Evolutionary conservation across 73 alveolate species (phyloP).

Genomic region (Tetrahymena thermophila): DNA sequence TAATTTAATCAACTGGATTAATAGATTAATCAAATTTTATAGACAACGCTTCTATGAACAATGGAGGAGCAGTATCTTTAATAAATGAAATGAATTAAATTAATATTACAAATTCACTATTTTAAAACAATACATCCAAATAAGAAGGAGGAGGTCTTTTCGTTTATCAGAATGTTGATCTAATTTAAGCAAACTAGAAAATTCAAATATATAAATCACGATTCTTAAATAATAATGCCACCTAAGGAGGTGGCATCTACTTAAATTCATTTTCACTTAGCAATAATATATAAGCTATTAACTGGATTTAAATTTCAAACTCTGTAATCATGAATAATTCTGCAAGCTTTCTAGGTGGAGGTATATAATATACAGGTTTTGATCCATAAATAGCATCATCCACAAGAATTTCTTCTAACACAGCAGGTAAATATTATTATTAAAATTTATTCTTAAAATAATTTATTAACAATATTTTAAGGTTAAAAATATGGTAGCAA

Average conservation of each 20-base stretch:
- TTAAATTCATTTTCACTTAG: background rate
- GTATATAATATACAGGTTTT: background rate
- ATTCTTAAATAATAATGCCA: background rate
- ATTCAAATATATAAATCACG: background rate
- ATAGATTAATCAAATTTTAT: background rate
- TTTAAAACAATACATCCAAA: background rate
- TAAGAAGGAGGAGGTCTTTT: background rate
- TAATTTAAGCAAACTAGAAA: background rate
- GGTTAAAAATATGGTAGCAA: background rate
- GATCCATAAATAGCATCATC: background rate
- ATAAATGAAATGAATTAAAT: background rate
- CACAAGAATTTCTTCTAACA: background rate
- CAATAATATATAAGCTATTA: too few species aligned
- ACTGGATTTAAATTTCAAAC: background rate
- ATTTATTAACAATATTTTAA: too few species aligned
- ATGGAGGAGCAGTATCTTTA: background rate
- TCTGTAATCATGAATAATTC: background rate
- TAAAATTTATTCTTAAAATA: too few species aligned
- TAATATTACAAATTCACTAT: background rate
- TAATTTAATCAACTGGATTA: background rate
- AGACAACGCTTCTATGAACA: background rate
- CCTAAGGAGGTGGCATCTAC: background rate
- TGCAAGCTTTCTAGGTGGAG: background rate
- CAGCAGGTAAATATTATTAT: background rate
- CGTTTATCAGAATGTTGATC: background rate